Evolutionary conservation across 345 rosid species (phyloP).

Genomic region (Eucalyptus regnans): DNA sequence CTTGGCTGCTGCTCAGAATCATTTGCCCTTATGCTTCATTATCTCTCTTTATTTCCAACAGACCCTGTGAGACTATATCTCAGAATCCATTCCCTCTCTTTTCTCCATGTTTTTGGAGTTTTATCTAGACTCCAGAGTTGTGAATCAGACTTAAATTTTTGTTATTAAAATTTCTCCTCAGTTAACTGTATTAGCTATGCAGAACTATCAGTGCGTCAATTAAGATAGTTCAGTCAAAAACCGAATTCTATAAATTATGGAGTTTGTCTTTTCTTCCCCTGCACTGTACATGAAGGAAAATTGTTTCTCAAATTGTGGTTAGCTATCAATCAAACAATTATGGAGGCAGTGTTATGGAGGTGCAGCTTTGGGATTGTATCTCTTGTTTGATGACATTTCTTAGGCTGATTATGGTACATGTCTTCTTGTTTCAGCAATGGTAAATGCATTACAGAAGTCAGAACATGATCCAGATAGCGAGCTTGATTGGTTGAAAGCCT

Average conservation of each 20-base stretch:
- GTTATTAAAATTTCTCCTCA: neutral
- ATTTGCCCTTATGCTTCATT: neutral
- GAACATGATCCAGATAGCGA: slow-evolving; percentile 15
- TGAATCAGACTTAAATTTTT: neutral
- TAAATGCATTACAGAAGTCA: slow-evolving; percentile 31
- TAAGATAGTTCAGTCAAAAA: neutral
- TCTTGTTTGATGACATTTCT: neutral
- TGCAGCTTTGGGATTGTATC: neutral
- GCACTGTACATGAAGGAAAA: neutral
- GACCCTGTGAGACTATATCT: neutral
- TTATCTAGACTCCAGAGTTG: neutral
- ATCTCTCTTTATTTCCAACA: neutral
- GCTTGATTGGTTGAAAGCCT: slow-evolving; percentile 28
- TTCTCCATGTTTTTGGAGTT: neutral
- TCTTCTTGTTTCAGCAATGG: slow-evolving; percentile 43
- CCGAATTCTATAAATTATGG: neutral
- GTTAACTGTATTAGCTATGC: neutral
- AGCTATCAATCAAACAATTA: neutral
- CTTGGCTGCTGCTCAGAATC: neutral
- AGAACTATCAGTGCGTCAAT: neutral
- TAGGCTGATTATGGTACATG: neutral
- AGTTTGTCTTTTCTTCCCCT: neutral
- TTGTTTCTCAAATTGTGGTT: neutral
- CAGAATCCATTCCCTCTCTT: neutral
- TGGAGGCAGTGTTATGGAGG: neutral